These are phyloP conservation scores for Thermomucor indicae-seudaticae DNA, from an alignment of 371 early-diverging fungal species.

Conservation along the genomic window DNA sequence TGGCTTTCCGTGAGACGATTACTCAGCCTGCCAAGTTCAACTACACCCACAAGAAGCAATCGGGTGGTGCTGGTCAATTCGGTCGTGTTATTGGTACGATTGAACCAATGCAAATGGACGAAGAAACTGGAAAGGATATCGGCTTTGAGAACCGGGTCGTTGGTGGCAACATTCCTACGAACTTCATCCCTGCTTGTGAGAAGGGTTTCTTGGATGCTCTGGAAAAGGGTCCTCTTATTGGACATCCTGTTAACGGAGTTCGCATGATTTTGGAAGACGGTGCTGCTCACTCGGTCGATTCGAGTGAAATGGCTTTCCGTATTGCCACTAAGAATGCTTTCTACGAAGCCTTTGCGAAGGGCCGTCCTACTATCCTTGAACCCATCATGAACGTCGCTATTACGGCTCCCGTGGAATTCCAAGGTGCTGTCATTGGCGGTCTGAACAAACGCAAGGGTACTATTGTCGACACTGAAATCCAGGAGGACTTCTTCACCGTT, in stretches of 20 bases:
- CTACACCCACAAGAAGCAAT: conserved; percentile 98
- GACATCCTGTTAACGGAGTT: conserved; percentile 85
- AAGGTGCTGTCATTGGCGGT: conserved; percentile 88
- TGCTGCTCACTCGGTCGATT: conserved; percentile 92
- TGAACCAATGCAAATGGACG: conserved; percentile 71
- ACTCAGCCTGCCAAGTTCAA: conserved; percentile 75
- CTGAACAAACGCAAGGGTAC: conserved; percentile 97
- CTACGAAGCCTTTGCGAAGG: conserved; percentile 81
- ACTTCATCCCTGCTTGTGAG: conserved; percentile 95
- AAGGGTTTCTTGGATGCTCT: conserved; percentile 93
- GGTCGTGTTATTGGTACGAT: conserved; percentile 90
- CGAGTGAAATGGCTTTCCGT: conserved; percentile 96
- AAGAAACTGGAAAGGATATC: conserved; percentile 55
- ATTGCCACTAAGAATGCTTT: conserved; percentile 87
- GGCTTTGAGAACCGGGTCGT: conserved; percentile 76
- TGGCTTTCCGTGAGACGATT: conserved; percentile 96
- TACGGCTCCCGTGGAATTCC: conserved; percentile 91
- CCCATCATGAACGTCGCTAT: conserved; percentile 96
- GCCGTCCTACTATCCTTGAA: conserved; percentile 85
- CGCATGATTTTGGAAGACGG: conserved; percentile 95
- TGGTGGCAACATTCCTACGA: conserved; percentile 92
- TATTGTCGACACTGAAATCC: conserved; percentile 90
- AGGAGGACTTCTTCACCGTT: conserved; percentile 88
- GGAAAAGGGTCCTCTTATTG: conserved; percentile 90
- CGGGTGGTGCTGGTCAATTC: conserved; percentile 97